These are phyloP conservation scores for Polysphondylium violaceum DNA, from an alignment of 78 protist species.

Conservation along the genomic window DNA sequence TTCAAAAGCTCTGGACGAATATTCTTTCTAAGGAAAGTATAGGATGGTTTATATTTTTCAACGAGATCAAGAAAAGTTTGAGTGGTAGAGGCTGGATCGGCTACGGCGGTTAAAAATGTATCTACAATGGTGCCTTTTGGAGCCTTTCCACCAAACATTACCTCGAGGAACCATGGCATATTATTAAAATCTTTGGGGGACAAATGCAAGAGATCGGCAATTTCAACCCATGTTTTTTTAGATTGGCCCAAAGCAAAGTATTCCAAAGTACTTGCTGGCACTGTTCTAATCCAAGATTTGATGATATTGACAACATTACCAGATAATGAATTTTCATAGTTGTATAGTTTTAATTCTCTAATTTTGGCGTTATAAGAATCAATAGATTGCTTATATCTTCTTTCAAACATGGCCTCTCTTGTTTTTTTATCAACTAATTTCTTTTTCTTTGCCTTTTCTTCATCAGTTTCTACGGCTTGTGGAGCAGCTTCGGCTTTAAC, in stretches of 20 bases:
- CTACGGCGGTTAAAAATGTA: slow-evolving; percentile 12
- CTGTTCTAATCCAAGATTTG: slow-evolving; percentile 30
- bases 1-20: too few relatives aligned
- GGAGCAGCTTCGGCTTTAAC: too few relatives aligned
- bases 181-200: slow-evolving; percentile 43
- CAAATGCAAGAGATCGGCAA: slow-evolving; percentile 66
- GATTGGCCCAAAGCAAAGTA: slow-evolving; percentile 78
- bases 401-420: slow-evolving; percentile 21
- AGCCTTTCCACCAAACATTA: slow-evolving; percentile 74
- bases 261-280: slow-evolving; percentile 21
- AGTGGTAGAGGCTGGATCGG: too few relatives aligned
- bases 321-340: slow-evolving; percentile 24
- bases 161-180: slow-evolving; percentile 76
- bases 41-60: slow-evolving; percentile 29
- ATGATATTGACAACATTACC: slow-evolving; percentile 43
- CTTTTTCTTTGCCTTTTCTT: slow-evolving; percentile 7
- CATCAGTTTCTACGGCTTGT: not conserved
- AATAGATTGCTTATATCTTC: slow-evolving; percentile 6
- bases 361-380: slow-evolving; percentile 17
- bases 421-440: too few relatives aligned
- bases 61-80: slow-evolving; percentile 14
- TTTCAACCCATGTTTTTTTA: slow-evolving; percentile 69
- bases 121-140: slow-evolving; percentile 39
- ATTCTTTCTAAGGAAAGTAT: slow-evolving; percentile 59
- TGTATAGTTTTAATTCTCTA: slow-evolving; percentile 10